These are phyloP conservation scores for Endotrypanum monterogeii DNA, from an alignment of 208 protist species.

Conservation along the genomic window DNA sequence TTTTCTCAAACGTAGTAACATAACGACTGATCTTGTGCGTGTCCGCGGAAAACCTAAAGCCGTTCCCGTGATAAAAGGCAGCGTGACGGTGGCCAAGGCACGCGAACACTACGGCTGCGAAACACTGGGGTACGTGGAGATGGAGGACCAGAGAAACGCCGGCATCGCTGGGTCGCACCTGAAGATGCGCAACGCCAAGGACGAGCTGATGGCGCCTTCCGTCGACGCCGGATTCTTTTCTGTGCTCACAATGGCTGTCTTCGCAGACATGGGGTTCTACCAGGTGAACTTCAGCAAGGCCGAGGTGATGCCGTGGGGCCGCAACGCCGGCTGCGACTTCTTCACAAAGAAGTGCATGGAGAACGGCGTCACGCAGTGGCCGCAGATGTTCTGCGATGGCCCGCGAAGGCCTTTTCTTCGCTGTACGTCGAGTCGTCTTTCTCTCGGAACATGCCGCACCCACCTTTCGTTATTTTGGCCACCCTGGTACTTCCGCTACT, in stretches of 20 bases:
- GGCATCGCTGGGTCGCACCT: conserved; percentile 80
- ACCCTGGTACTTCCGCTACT: too few species aligned
- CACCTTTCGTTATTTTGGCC: too few species aligned
- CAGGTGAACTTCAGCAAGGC: conserved; percentile 57
- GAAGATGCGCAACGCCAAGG: conserved; percentile 72
- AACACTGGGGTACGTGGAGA: conserved; percentile 55
- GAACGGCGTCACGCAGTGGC: conserved; percentile 9
- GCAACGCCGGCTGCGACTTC: conserved; percentile 59
- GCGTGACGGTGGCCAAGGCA: conserved; percentile 34
- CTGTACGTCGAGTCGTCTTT: too few species aligned
- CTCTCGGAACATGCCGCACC: too few species aligned
- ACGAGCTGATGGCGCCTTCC: conserved; percentile 84
- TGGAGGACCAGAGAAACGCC: conserved; percentile 66
- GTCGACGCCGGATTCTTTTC: conserved; percentile 41
- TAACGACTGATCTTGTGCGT: conserved; percentile 2
- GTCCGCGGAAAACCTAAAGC: conserved; percentile 40
- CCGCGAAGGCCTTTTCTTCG: too few species aligned
- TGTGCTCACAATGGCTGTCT: conserved; percentile 74
- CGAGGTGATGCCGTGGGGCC: conserved; percentile 75
- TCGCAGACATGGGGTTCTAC: conserved; percentile 87
- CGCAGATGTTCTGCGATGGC: too few species aligned
- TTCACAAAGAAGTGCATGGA: conserved; percentile 45
- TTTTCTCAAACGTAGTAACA: conserved; percentile 18
- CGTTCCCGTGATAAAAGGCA: conserved; percentile 33
- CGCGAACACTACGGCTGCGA: conserved; percentile 69